Evolutionary conservation across 108 stramenopile species (phyloP).

Genomic region (Poteriospumella lacustris): DNA sequence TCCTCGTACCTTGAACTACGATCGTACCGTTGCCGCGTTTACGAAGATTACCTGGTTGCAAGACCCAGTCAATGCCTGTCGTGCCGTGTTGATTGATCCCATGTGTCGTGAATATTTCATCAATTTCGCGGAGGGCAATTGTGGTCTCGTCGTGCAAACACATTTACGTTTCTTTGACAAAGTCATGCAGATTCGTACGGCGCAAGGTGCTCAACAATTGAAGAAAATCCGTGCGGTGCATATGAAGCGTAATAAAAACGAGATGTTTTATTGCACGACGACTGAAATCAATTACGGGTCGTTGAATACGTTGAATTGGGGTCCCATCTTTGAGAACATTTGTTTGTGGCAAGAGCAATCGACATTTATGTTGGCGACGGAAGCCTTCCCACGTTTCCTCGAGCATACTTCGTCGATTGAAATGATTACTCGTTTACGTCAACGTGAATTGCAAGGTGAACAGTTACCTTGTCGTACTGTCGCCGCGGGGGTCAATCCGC

Average conservation of each 20-base stretch:
- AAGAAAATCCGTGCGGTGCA: slow-evolving; percentile 27
- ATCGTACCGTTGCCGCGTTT: slow-evolving; percentile 28
- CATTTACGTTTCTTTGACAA: slow-evolving; percentile 35
- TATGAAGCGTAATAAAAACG: slow-evolving; percentile 33
- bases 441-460: slow-evolving; percentile 29
- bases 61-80: slow-evolving; percentile 22
- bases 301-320: slow-evolving; percentile 28
- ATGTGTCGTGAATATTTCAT: neutral
- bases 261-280: slow-evolving; percentile 42
- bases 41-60: slow-evolving; percentile 44
- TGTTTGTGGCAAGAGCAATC: slow-evolving; percentile 32
- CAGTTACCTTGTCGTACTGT: slow-evolving; percentile 32
- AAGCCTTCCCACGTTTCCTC: slow-evolving; percentile 34
- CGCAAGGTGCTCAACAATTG: slow-evolving; percentile 19
- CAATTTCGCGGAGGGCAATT: slow-evolving; percentile 12
- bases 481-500: slow-evolving; percentile 14
- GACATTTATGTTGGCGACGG: slow-evolving; percentile 26
- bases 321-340: slow-evolving; percentile 32
- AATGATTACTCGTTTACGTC: slow-evolving; percentile 22
- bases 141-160: slow-evolving; percentile 24
- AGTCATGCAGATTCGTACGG: slow-evolving; percentile 27
- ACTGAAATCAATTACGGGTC: slow-evolving; percentile 38
- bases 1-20: neutral
- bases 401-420: slow-evolving; percentile 4
- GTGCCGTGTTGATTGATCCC: slow-evolving; percentile 30